These are phyloP conservation scores for Cryoendolithus antarcticus DNA, from an alignment of 2,329 filamentous ascomycete genomes.

Conservation along the genomic window DNA sequence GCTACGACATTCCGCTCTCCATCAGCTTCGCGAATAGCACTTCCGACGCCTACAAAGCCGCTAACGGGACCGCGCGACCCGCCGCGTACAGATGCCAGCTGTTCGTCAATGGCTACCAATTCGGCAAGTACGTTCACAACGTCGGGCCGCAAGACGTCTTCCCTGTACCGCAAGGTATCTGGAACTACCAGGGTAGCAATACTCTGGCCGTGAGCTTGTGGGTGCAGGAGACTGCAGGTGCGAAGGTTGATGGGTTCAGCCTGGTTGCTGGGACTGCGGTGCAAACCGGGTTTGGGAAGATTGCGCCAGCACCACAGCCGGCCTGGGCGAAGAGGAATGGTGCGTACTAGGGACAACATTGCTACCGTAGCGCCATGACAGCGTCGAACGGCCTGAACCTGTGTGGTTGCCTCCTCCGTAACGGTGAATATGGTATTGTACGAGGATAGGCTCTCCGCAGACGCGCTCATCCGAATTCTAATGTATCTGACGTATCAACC, in stretches of 20 bases:
- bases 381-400: too few species aligned
- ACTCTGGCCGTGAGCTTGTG: slow-evolving; percentile 54
- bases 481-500: too few species aligned
- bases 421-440: too few species aligned
- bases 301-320: slow-evolving; percentile 1
- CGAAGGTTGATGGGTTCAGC: slow-evolving; percentile 41
- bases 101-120: slow-evolving; percentile 68
- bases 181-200: slow-evolving; percentile 56
- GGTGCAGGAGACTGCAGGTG: slow-evolving; percentile 45
- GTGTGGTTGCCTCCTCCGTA: too few species aligned
- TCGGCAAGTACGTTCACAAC: slow-evolving; percentile 52
- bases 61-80: slow-evolving; percentile 12
- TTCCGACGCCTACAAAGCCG: slow-evolving; percentile 15
- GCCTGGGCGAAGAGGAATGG: slow-evolving; percentile 1
- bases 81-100: slow-evolving; percentile 46
- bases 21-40: slow-evolving; percentile 39
- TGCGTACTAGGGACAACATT: not conserved
- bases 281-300: slow-evolving; percentile 28
- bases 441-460: too few species aligned
- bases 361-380: too few species aligned
- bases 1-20: slow-evolving; percentile 49
- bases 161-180: slow-evolving; percentile 56
- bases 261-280: slow-evolving; percentile 39
- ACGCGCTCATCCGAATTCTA: too few species aligned
- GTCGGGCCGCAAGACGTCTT: slow-evolving; percentile 57